Evolutionary conservation across 805 yeast genomes (phyloP).

Genomic region (Candida xiaguanensis): DNA sequence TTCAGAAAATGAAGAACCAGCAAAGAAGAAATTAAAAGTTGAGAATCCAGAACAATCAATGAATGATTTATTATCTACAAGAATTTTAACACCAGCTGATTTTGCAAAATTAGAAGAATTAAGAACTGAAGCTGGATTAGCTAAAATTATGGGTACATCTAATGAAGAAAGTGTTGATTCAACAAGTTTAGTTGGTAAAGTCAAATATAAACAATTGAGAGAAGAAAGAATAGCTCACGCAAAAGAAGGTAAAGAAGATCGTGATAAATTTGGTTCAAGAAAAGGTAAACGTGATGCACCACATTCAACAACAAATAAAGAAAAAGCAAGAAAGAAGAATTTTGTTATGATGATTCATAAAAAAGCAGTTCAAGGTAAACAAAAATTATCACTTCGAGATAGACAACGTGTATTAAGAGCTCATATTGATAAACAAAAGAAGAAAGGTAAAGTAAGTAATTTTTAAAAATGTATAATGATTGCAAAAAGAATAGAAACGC

Average conservation of each 20-base stretch:
- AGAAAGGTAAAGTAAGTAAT: constrained; percentile 49
- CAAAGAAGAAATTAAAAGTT: constrained; percentile 17
- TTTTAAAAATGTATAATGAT: background rate
- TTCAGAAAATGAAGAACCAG: constrained; percentile 27
- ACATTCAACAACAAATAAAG: constrained; percentile 91
- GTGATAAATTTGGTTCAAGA: constrained; percentile 86
- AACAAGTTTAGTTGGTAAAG: constrained; percentile 68
- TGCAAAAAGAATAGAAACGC: background rate
- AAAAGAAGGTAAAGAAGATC: constrained; percentile 87
- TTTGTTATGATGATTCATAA: constrained; percentile 98
- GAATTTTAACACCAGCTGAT: constrained; percentile 95
- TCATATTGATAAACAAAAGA: constrained; percentile 87
- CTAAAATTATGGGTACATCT: constrained; percentile 63
- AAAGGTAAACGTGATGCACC: constrained; percentile 72
- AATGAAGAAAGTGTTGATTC: constrained; percentile 90
- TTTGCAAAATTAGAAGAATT: constrained; percentile 93
- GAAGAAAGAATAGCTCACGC: constrained; percentile 89
- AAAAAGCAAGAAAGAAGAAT: constrained; percentile 97
- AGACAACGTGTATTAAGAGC: constrained; percentile 83
- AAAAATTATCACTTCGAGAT: constrained; percentile 83
- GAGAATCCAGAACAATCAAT: constrained; percentile 24
- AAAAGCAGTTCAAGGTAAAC: constrained; percentile 90
- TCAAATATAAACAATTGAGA: constrained; percentile 76
- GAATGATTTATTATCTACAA: constrained; percentile 61
- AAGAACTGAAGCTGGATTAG: constrained; percentile 78